phyloP scores from a whole-genome alignment of 2,329 filamentous ascomycete species.

The Pyrenophora tritici-repentis region DNA sequence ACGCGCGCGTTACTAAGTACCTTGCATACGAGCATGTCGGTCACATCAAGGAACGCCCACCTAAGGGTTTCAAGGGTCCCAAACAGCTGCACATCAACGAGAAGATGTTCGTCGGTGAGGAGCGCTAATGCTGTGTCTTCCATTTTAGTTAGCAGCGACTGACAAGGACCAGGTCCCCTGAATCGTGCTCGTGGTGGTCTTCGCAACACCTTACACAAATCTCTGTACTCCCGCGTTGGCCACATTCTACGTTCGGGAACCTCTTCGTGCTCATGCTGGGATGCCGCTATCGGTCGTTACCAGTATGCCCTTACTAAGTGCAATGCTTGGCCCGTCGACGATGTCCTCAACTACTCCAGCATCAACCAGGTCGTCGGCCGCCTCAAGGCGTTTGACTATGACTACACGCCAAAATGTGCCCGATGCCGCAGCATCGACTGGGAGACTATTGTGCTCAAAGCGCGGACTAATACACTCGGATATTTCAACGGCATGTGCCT shows the following conservation, averaged over 20 bases:
- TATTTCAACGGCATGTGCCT: slow-evolving; percentile 42
- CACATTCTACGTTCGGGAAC: slow-evolving; percentile 13
- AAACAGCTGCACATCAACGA: slow-evolving; percentile 18
- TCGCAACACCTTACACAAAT: slow-evolving; percentile 17
- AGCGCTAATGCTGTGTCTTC: neutral
- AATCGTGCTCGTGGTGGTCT: slow-evolving; percentile 27
- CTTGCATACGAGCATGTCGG: slow-evolving; percentile 38
- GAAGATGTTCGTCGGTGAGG: slow-evolving; percentile 27
- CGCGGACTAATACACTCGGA: slow-evolving; percentile 7
- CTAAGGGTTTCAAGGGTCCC: slow-evolving; percentile 22
- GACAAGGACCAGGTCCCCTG: slow-evolving; percentile 19
- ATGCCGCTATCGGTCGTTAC: slow-evolving; percentile 21
- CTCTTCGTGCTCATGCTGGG: slow-evolving; percentile 19
- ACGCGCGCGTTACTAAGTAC: slow-evolving; percentile 32
- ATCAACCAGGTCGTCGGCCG: slow-evolving; percentile 16
- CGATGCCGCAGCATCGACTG: slow-evolving; percentile 18
- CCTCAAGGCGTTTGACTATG: slow-evolving; percentile 18
- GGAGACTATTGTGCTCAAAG: slow-evolving; percentile 5
- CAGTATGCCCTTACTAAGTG: slow-evolving; percentile 16
- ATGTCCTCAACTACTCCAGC: slow-evolving; percentile 13
- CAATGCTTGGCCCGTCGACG: slow-evolving; percentile 24
- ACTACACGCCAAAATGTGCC: slow-evolving; percentile 13
- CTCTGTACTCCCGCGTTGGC: slow-evolving; percentile 19
- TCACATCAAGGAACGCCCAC: slow-evolving; percentile 33
- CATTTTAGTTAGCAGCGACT: neutral